Evolutionary conservation across 805 yeast genomes (phyloP).

Genomic region (Candida taoyuanica): DNA sequence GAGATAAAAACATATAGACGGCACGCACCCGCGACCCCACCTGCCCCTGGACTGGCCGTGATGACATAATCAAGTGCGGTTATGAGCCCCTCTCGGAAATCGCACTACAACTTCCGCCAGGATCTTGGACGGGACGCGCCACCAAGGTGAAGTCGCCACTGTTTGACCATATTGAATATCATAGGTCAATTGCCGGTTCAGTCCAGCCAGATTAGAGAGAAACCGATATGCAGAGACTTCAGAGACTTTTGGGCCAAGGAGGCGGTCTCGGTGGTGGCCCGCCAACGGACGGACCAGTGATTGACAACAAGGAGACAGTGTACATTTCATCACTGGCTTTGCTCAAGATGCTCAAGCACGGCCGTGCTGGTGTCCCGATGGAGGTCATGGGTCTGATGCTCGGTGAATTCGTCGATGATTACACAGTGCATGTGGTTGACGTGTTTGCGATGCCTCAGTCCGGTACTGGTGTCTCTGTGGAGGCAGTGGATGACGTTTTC

Average conservation of each 20-base stretch:
- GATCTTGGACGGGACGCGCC: background rate
- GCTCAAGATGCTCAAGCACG: constrained; percentile 95
- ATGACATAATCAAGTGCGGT: background rate
- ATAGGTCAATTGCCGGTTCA: background rate
- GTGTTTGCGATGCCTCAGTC: constrained; percentile 99
- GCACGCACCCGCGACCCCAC: too few species aligned
- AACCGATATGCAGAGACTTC: constrained; percentile 37
- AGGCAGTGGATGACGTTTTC: constrained; percentile 98
- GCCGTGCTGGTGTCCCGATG: constrained; percentile 88
- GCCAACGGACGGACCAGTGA: constrained; percentile 70
- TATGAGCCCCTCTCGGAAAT: background rate
- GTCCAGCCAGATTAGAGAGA: background rate
- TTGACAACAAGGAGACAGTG: constrained; percentile 94
- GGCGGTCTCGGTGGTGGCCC: constrained; percentile 44
- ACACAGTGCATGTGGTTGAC: constrained; percentile 93
- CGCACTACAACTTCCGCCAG: background rate
- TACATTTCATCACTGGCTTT: constrained; percentile 93
- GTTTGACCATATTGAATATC: background rate
- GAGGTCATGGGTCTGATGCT: constrained; percentile 97
- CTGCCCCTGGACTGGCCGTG: too few species aligned
- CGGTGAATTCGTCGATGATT: constrained; percentile 96
- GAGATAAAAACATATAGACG: too few species aligned
- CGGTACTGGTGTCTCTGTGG: constrained; percentile 97
- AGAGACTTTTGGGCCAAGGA: constrained; percentile 36
- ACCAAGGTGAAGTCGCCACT: background rate